Evolutionary conservation across 1,284 basidiomycete genomes (phyloP), one percentile per base, ranked within the genome.

Genomic region (Porogramme epimiltina): DNA sequence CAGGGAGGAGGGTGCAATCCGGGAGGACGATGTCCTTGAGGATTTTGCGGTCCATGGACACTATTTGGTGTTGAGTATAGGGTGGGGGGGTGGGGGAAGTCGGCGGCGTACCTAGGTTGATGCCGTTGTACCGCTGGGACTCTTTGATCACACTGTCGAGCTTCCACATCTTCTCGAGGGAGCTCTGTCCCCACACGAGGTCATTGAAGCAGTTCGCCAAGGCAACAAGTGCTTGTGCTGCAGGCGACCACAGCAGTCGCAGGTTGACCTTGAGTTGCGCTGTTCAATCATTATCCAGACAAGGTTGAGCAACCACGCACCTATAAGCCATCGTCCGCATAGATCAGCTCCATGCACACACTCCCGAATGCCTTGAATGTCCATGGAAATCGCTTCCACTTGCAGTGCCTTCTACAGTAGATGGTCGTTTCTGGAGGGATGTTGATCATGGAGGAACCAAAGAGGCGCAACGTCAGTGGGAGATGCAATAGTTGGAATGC

Each of bases 231-330:
- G 89, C 85, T 6, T 80, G 78, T 16, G 85, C 80, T 2, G 93
- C 83, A n/a, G 94, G 88, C 4, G 82, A 79, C 89, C 94, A 98
- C 11, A 96, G 64, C 0, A 95, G 95, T 28, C 91, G 81, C 42
- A 97, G 74, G 67, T 94, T 94, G 60, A 97, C 89, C 72, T 97
- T 97, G 43, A 97, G 74, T 68, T 97, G 94, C 2, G 88, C 91
- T 85, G 15, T 36, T 34, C 61, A 36, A 33, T n/a, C n/a, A 9
- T 37, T 5, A 18, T n/a, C 59, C 42, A 20, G 50, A 41, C 8
- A 22, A 19, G 4, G 11, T 16, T 15, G 13, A 23, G 13, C 2
- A 45, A 40, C 9, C 41, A 40, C 73, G 53, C 57, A 81, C 84
- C 80, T 39, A 88, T 75, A 16, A 92, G 63, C 89, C 90, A 92